phyloP scores from a whole-genome alignment of 148 eudicot genomes.

The Heliamphora exappendiculata region DNA sequence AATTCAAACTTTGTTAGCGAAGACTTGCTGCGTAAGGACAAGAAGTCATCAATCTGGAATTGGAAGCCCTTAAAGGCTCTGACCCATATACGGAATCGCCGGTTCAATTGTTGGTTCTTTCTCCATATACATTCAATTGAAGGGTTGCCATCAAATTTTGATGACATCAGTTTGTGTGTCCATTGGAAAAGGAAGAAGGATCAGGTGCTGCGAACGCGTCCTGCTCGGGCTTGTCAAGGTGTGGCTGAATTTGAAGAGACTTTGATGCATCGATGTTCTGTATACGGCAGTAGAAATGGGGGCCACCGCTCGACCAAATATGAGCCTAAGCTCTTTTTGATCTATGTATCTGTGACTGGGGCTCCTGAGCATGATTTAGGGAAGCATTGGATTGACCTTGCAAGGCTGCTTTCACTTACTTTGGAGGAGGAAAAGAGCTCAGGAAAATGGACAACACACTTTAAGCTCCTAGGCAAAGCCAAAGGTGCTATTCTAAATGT shows the following conservation, averaged over 20 bases:
- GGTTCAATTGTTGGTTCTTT: constrained; percentile 80
- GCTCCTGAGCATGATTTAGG: constrained; percentile 62
- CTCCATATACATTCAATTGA: constrained; percentile 71
- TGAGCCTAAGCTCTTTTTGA: constrained; percentile 63
- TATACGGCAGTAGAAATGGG: constrained; percentile 64
- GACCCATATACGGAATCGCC: constrained; percentile 54
- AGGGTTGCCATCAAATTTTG: constrained; percentile 53
- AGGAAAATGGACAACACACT: constrained; percentile 84
- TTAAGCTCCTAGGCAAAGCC: constrained; percentile 70
- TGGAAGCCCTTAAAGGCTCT: constrained; percentile 85
- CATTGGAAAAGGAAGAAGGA: constrained; percentile 84
- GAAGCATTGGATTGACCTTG: constrained; percentile 70
- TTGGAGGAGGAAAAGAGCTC: constrained; percentile 86
- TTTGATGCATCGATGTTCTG: constrained; percentile 52
- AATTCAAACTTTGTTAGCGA: constrained; percentile 32
- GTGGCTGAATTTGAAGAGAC: constrained; percentile 61
- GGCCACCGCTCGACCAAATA: constrained; percentile 63
- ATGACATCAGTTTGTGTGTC: constrained; percentile 43
- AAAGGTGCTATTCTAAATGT: constrained; percentile 83
- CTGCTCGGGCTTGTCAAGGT: constrained; percentile 54
- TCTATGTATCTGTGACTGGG: constrained; percentile 42
- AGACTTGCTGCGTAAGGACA: constrained; percentile 47
- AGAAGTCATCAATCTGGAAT: constrained; percentile 74
- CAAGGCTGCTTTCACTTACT: constrained; percentile 65
- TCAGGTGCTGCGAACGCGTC: constrained; percentile 50